phyloP scores from a whole-genome alignment of 192 early-diverging fungal genomes.

The Umbelopsis sp. region DNA sequence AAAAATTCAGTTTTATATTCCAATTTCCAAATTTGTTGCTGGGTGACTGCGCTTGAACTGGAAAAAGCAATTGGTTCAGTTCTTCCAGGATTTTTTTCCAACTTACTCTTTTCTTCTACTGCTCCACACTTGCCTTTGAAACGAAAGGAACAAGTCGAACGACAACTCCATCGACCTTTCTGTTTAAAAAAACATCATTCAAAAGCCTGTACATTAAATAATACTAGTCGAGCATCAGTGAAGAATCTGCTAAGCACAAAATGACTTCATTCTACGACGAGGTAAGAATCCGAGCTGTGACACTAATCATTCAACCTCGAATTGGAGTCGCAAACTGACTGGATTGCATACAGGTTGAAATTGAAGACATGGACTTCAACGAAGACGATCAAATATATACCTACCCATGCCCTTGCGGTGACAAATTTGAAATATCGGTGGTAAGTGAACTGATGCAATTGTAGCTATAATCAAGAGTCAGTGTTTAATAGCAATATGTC shows the following conservation, averaged over 20 bases:
- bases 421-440: constrained; percentile 86
- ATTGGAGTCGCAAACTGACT: background rate
- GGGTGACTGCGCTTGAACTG: too few species aligned
- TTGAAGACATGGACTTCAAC: constrained; percentile 93
- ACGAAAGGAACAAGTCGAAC: too few species aligned
- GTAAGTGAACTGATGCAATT: constrained; percentile 38
- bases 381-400: constrained; percentile 80
- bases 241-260: background rate
- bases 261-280: constrained; percentile 62
- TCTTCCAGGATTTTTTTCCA: too few species aligned
- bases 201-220: too few species aligned
- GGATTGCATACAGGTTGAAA: constrained; percentile 27
- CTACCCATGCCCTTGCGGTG: constrained; percentile 98
- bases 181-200: too few species aligned
- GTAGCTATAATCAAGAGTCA: background rate
- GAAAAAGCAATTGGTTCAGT: too few species aligned
- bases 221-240: too few species aligned
- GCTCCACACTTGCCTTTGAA: too few species aligned
- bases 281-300: constrained; percentile 53
- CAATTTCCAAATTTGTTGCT: too few species aligned
- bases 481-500: background rate
- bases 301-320: background rate
- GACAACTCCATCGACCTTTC: too few species aligned
- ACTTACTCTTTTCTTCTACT: too few species aligned
- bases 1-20: too few species aligned